Evolutionary conservation across 2,329 filamentous ascomycete genomes (phyloP), one percentile per base, ranked within the genome.

Genomic region (Aspergillus sp.): DNA sequence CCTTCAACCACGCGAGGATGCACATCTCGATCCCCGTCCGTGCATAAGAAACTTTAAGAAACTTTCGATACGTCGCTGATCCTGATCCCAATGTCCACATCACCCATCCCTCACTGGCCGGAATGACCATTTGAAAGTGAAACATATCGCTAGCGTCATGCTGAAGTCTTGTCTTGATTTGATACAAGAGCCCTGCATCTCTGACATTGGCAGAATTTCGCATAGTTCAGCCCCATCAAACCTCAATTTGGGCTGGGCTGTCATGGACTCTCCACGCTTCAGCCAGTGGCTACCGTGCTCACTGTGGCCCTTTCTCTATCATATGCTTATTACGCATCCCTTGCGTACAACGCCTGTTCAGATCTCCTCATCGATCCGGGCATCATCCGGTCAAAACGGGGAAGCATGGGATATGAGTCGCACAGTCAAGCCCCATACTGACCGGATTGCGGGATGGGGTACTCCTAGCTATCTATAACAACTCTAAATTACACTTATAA

Each of bases 391-490:
- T 55, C 53, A 39, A 58, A 62, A 60, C 61, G 60, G 61, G 60
- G 61, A 62, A 63, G 53, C 57, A 52, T 62, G 52, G 61, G 57
- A 58, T 51, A 65, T 60, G 61, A 66, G 57, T 57, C 53, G 64
- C 48, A 47, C 45, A 15, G 12, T 59, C 54, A 53, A 54, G 43
- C 24, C 43, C 47, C 54, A 32, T 48, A 47, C 26, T 45, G 43
- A 50, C 61, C 44, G 49, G 55, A 56, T 52, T 55, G 56, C 45
- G 12, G 34, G 57, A 17, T 51, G 43, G 60, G 43, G 43, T 51
- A 58, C 45, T 50, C 48, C 26, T 55, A n/a, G 20, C 52, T 38
- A 20, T 20, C 42, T 44, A 18, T 44, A 20, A 26, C 17, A 22
- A 26, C 20, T 6, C 5, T 6, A 24, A 22, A 20, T 13, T 26